phyloP scores from a whole-genome alignment of 371 early-diverging fungal genomes.

The Neoconidiobolus thromboides region DNA sequence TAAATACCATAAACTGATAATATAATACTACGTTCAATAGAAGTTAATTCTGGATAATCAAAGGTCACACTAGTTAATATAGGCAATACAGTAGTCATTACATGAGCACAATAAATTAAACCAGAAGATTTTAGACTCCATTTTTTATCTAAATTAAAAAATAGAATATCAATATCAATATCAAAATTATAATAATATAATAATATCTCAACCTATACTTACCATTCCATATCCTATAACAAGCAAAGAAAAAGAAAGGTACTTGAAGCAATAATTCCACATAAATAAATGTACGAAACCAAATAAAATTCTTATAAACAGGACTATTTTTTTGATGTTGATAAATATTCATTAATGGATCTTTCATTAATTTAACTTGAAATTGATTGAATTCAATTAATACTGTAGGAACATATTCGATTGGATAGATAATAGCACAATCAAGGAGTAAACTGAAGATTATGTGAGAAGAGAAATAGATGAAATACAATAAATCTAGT shows the following conservation, averaged over 20 bases:
- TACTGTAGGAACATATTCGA: neutral
- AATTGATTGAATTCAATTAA: neutral
- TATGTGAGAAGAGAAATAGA: neutral
- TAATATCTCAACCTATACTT: neutral
- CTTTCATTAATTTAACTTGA: neutral
- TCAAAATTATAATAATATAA: neutral
- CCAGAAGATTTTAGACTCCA: slow-evolving; percentile 10
- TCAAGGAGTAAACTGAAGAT: neutral
- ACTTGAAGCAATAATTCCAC: slow-evolving; percentile 13
- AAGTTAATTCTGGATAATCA: slow-evolving; percentile 8
- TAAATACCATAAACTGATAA: too few relatives aligned
- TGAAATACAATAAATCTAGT: neutral
- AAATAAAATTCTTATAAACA: slow-evolving; percentile 2
- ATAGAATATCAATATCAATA: neutral
- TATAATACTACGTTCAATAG: too few relatives aligned
- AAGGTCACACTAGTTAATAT: slow-evolving; percentile 11
- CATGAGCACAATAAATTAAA: slow-evolving; percentile 16
- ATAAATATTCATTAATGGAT: neutral
- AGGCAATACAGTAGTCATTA: slow-evolving; percentile 15
- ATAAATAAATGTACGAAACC: slow-evolving; percentile 16
- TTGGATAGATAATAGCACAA: neutral
- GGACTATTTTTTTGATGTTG: neutral
- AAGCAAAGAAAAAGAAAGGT: slow-evolving; percentile 13
- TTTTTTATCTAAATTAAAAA: slow-evolving; percentile 8
- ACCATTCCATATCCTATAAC: slow-evolving; percentile 10